These are phyloP conservation scores for Luzula sylvatica DNA, from an alignment of 176 grass and related monocot species.

Conservation along the genomic window DNA sequence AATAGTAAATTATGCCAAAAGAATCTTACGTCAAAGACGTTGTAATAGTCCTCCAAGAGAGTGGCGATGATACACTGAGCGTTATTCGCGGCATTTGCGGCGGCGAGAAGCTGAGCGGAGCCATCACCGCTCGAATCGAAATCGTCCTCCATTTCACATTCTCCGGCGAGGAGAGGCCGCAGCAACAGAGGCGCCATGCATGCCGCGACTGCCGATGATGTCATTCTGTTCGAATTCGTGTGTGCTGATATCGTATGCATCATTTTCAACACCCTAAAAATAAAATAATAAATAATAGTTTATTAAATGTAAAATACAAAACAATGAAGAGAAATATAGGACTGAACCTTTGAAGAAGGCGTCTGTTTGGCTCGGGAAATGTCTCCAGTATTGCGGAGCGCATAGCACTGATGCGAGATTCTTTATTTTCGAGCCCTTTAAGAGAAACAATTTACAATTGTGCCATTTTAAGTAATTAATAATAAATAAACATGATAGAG, in stretches of 20 bases:
- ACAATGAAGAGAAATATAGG: background rate
- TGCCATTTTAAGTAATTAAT: slow-evolving; percentile 12
- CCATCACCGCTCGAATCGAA: slow-evolving; percentile 53
- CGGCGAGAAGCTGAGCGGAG: slow-evolving; percentile 97
- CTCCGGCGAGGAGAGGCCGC: slow-evolving; percentile 91
- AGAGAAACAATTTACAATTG: slow-evolving; percentile 19
- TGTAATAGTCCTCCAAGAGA: slow-evolving; percentile 83
- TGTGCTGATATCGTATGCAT: slow-evolving; percentile 80
- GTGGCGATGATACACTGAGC: slow-evolving; percentile 84
- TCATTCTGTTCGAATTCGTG: slow-evolving; percentile 88
- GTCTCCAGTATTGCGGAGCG: slow-evolving; percentile 77
- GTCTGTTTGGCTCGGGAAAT: slow-evolving; percentile 90
- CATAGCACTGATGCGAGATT: slow-evolving; percentile 88
- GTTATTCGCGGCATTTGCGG: slow-evolving; percentile 94
- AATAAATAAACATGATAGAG: slow-evolving; percentile 16
- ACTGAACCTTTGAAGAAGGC: slow-evolving; percentile 81
- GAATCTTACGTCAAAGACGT: slow-evolving; percentile 81
- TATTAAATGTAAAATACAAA: background rate
- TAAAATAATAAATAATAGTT: too few species aligned
- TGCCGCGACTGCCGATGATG: slow-evolving; percentile 82
- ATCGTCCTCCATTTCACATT: slow-evolving; percentile 98
- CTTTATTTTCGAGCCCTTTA: slow-evolving; percentile 72
- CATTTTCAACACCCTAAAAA: slow-evolving; percentile 87
- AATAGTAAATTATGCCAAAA: slow-evolving; percentile 2
- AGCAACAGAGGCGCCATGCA: slow-evolving; percentile 98